These are phyloP conservation scores for Lotmaria passim DNA, from an alignment of 208 protist species.

Conservation along the genomic window DNA sequence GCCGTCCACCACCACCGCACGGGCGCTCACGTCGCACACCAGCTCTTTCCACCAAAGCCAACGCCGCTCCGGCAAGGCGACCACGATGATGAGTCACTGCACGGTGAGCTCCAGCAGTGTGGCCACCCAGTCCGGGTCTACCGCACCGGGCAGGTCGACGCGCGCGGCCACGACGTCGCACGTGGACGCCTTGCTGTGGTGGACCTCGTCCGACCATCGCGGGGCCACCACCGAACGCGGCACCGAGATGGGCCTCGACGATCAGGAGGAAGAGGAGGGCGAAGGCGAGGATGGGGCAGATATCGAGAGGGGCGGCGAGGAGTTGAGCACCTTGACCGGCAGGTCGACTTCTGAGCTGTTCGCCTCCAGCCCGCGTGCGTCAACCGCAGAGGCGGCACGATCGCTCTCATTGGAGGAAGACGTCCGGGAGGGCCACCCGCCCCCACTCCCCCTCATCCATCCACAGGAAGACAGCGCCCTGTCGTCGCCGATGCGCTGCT, in stretches of 20 bases:
- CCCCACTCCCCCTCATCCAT: not conserved
- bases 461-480: not conserved
- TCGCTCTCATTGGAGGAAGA: not conserved
- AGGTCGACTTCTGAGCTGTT: conserved; percentile 9
- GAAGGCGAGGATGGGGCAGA: not conserved
- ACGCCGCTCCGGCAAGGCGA: not conserved
- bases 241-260: not conserved
- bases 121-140: not conserved
- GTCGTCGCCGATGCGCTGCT: conserved; percentile 3
- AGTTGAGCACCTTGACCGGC: conserved; percentile 13
- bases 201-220: not conserved
- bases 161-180: conserved; percentile 11
- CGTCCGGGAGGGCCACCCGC: not conserved
- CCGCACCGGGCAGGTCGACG: not conserved
- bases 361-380: not conserved
- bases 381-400: not conserved
- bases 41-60: not conserved
- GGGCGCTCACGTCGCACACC: not conserved
- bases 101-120: conserved; percentile 9
- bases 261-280: not conserved
- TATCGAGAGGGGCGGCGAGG: not conserved
- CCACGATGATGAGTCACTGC: not conserved
- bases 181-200: conserved; percentile 6
- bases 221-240: not conserved
- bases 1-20: not conserved